Percentiles rank a stretch among this genome's conserved stretches.
These are phyloP conservation scores for Mantamonas sphyraenae DNA, from an alignment of 78 protist genomes.

Conservation along the genomic window DNA sequence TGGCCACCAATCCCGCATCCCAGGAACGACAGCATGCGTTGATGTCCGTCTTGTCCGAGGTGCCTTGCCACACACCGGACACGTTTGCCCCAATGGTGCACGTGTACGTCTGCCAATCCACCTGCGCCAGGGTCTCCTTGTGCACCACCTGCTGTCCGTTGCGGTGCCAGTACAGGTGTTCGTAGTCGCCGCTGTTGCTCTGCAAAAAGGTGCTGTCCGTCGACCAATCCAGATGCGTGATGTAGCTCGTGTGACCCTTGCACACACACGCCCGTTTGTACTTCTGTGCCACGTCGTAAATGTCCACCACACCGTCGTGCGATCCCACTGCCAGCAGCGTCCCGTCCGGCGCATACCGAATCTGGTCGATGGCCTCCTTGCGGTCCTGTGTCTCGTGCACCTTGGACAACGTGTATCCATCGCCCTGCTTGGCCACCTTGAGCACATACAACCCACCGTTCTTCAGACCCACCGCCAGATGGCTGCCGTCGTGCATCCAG, in stretches of 20 bases:
- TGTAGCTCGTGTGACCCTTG: conserved; percentile 13
- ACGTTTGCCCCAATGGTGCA: conserved; percentile 4
- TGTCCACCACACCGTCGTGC: conserved; percentile 26
- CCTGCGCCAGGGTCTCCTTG: no score
- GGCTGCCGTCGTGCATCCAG: no score
- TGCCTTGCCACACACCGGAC: conserved; percentile 9
- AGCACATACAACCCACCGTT: no score
- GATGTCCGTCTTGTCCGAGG: conserved; percentile 20
- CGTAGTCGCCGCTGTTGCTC: conserved; percentile 10
- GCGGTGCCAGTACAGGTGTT: conserved; percentile 11
- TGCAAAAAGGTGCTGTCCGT: background rate
- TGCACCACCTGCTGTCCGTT: no score
- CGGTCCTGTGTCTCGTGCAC: no score
- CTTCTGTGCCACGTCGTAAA: conserved; percentile 8
- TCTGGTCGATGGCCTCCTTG: conserved; percentile 3
- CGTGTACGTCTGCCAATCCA: conserved; percentile 9
- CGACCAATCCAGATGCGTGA: conserved; percentile 13
- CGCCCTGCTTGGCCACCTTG: no score
- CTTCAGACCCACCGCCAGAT: no score
- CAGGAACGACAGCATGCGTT: conserved; percentile 2
- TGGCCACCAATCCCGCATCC: conserved; percentile 20
- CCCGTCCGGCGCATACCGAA: conserved; percentile 21
- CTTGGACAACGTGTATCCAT: no score
- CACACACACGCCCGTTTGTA: background rate
- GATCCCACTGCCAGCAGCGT: conserved; percentile 30